phyloP scores from a whole-genome alignment of 495 filamentous ascomycete species.

The Penicillium atrosanguineum region DNA sequence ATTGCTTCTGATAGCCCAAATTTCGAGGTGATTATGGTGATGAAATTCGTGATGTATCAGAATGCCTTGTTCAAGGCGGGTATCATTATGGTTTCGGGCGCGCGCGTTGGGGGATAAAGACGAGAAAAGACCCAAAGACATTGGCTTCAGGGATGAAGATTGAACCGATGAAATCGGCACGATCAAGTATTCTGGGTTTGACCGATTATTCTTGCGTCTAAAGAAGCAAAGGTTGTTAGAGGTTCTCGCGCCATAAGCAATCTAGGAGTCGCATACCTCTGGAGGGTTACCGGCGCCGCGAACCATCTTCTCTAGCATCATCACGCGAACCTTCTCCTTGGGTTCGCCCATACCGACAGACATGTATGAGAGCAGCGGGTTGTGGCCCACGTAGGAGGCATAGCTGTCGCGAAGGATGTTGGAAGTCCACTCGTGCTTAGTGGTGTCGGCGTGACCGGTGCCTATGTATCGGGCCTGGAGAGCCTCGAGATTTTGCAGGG shows the following conservation, averaged over 20 bases:
- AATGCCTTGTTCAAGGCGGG: not conserved
- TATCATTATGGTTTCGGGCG: not conserved
- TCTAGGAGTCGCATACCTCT: conserved; percentile 36
- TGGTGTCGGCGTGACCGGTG: conserved; percentile 97
- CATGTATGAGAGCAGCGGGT: conserved; percentile 85
- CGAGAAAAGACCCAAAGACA: not conserved
- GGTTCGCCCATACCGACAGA: conserved; percentile 82
- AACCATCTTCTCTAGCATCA: conserved; percentile 90
- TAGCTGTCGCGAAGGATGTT: conserved; percentile 87
- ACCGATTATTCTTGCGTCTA: conserved; percentile 24
- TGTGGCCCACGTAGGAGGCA: conserved; percentile 84
- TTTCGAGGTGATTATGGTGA: not conserved
- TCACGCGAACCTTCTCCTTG: conserved; percentile 71
- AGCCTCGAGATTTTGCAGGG: conserved; percentile 92
- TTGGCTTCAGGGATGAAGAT: not conserved
- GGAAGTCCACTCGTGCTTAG: conserved; percentile 89
- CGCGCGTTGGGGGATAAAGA: not conserved
- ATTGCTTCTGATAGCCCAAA: not conserved
- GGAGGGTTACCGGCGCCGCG: conserved; percentile 85
- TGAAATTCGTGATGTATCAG: not conserved
- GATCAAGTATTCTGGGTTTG: not conserved
- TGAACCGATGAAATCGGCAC: not conserved
- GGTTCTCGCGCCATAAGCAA: not conserved
- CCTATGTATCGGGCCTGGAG: conserved; percentile 93
- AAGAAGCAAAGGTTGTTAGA: conserved; percentile 8